Conservation (phyloP, 169 alveolate genomes). For the Plasmodium inui region DNA sequence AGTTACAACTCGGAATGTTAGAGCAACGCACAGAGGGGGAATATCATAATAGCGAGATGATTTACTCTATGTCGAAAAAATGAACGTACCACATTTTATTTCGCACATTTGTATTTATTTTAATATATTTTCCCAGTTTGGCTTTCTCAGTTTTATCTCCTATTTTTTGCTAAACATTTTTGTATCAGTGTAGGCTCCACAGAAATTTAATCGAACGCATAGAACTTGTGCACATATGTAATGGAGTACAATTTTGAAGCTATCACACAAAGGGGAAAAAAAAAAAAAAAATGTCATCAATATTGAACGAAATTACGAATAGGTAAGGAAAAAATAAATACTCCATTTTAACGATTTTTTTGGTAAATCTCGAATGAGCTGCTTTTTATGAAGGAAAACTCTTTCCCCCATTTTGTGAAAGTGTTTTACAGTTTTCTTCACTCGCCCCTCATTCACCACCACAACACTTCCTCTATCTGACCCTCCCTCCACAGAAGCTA, state of each 20-base stretch:
- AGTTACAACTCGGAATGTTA: neutral
- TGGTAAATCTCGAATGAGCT: neutral
- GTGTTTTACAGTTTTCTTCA: neutral
- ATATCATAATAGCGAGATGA: neutral
- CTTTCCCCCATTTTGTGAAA: neutral
- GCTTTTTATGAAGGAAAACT: neutral
- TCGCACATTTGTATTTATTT: neutral
- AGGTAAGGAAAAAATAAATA: neutral
- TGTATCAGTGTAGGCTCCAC: neutral
- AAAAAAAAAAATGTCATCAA: neutral
- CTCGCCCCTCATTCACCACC: no score
- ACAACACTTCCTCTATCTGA: neutral
- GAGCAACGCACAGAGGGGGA: neutral
- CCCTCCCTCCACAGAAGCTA: neutral
- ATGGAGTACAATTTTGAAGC: neutral
- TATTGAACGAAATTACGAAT: neutral
- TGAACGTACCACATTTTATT: slow-evolving; percentile 1
- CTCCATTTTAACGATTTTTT: neutral
- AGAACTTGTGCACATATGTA: neutral
- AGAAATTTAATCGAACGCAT: neutral
- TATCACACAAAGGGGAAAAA: neutral
- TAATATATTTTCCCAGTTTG: neutral
- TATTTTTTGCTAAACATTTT: neutral
- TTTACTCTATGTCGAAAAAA: neutral
- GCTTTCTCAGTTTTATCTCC: neutral